Percentiles rank a stretch among this genome's conserved stretches.
phyloP scores from a whole-genome alignment of 2,329 filamentous ascomycete genomes.

The Penicillium vulpinum region DNA sequence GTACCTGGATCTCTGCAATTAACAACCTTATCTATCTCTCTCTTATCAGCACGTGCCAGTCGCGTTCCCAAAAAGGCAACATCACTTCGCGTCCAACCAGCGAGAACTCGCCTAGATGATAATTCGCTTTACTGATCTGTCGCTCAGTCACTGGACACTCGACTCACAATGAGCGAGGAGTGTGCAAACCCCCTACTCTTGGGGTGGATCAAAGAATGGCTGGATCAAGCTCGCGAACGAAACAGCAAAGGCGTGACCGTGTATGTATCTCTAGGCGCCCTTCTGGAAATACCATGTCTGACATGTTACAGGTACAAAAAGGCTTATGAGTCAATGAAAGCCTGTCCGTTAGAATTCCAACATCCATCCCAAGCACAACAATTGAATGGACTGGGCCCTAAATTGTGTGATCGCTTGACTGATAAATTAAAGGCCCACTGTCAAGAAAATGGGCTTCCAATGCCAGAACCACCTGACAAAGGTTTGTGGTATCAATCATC shows the following conservation, averaged over 20 bases:
- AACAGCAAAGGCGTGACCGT: slow-evolving; percentile 67
- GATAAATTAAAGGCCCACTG: slow-evolving; percentile 60
- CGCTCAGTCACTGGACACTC: background rate
- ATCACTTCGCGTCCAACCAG: slow-evolving; percentile 14
- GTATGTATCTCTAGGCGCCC: slow-evolving; percentile 30
- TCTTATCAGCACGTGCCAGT: slow-evolving; percentile 3
- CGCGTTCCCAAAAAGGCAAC: slow-evolving; percentile 22
- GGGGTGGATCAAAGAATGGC: slow-evolving; percentile 74
- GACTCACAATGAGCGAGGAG: slow-evolving; percentile 35
- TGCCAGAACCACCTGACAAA: slow-evolving; percentile 60
- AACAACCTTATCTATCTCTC: background rate
- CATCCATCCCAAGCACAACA: slow-evolving; percentile 73
- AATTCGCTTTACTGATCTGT: background rate
- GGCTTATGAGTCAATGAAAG: slow-evolving; percentile 74
- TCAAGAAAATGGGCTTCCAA: slow-evolving; percentile 64
- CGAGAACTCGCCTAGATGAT: background rate
- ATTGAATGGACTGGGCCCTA: slow-evolving; percentile 72
- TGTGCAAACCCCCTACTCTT: slow-evolving; percentile 72
- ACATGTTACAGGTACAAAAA: slow-evolving; percentile 62
- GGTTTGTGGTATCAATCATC: slow-evolving; percentile 30
- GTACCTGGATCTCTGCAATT: background rate
- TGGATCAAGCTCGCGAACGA: slow-evolving; percentile 66
- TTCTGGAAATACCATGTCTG: slow-evolving; percentile 7
- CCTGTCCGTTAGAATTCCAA: slow-evolving; percentile 67
- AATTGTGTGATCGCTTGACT: slow-evolving; percentile 68